Conservation (phyloP, 169 alveolate genomes). For the Cyclospora cayetanensis region DNA sequence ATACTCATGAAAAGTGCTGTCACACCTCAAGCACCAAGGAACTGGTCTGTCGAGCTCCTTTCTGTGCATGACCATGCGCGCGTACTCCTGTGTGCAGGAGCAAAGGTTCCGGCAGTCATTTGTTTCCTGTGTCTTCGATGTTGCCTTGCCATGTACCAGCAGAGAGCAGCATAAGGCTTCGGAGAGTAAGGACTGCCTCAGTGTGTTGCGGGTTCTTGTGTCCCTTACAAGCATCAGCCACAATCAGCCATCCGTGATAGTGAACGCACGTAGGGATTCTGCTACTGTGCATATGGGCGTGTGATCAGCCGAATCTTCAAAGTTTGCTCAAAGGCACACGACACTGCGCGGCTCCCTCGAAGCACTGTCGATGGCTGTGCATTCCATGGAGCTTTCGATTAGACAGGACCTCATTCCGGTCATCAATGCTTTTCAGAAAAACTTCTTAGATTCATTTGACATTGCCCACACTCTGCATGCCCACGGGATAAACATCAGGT, state of each 20-base stretch:
- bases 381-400: constrained; percentile 43
- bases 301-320: constrained; percentile 25
- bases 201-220: not conserved
- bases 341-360: constrained; percentile 48
- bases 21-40: no score
- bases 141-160: constrained; percentile 66
- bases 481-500: constrained; percentile 68
- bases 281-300: not conserved
- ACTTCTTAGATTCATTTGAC: constrained; percentile 60
- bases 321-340: constrained; percentile 30
- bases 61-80: not conserved
- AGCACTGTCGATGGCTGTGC: constrained; percentile 56
- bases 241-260: no score
- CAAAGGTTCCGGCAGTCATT: constrained; percentile 59
- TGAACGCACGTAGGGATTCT: no score
- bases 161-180: constrained; percentile 50
- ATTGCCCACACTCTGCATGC: constrained; percentile 64
- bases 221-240: not conserved
- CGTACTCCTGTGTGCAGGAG: constrained; percentile 29
- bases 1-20: not conserved
- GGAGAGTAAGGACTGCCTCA: not conserved
- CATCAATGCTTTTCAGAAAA: constrained; percentile 56
- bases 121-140: constrained; percentile 56
- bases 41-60: no score
- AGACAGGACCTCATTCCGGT: constrained; percentile 56